These are phyloP conservation scores for Heliamphora pulchella DNA, from an alignment of 179 eudicot genomes.

Conservation along the genomic window DNA sequence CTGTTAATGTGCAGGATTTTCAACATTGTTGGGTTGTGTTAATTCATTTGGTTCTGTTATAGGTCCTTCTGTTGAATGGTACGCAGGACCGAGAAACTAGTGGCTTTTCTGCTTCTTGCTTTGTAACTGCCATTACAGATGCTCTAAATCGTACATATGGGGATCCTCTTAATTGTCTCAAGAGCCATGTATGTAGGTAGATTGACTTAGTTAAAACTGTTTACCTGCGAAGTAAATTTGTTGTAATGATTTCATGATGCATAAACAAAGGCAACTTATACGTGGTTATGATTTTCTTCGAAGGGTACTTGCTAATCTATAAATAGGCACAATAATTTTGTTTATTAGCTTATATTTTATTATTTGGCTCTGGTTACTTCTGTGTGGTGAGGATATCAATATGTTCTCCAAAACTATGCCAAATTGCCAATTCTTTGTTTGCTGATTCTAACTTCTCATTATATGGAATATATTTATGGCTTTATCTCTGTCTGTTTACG, in stretches of 20 bases:
- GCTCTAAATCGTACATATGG: slow-evolving; percentile 90
- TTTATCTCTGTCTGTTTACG: not conserved
- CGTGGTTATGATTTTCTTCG: not conserved
- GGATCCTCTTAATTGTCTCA: slow-evolving; percentile 52
- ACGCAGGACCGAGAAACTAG: slow-evolving; percentile 80
- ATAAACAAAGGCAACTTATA: not conserved
- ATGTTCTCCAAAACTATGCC: not conserved
- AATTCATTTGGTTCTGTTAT: slow-evolving; percentile 15
- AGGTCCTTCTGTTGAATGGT: slow-evolving; percentile 91
- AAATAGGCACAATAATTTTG: not conserved
- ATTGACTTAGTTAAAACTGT: not conserved
- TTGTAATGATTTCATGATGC: not conserved
- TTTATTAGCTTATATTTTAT: slow-evolving; percentile 11
- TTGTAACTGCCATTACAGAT: slow-evolving; percentile 88
- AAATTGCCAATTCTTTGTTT: not conserved
- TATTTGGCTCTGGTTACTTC: not conserved
- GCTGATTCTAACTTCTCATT: not conserved
- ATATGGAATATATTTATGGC: not conserved
- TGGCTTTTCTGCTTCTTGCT: slow-evolving; percentile 77
- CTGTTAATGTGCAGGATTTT: slow-evolving; percentile 1
- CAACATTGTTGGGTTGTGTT: not conserved
- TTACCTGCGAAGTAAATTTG: too few species aligned
- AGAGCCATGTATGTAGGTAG: slow-evolving; percentile 49
- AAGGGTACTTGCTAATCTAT: not conserved
- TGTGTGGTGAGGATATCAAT: not conserved